These are phyloP conservation scores for Alopecurus myosuroides DNA, from an alignment of 176 grass and related monocot genomes.

Conservation along the genomic window DNA sequence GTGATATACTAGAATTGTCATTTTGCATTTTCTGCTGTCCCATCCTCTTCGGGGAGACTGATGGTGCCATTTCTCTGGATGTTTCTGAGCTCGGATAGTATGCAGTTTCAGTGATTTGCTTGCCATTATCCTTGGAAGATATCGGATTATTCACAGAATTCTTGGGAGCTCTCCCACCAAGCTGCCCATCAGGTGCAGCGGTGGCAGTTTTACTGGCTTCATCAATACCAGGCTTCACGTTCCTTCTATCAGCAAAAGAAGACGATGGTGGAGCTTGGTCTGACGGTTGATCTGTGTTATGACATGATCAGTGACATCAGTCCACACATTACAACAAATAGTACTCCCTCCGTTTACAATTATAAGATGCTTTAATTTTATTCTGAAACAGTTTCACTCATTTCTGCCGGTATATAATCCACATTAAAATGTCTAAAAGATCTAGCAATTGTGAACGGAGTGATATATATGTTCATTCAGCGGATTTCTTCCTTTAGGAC, in stretches of 20 bases:
- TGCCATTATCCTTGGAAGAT: conserved; percentile 21
- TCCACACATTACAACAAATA: not conserved
- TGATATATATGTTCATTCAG: not conserved
- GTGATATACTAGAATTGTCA: not conserved
- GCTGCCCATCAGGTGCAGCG: not conserved
- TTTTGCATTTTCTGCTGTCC: conserved; percentile 22
- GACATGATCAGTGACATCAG: conserved; percentile 1
- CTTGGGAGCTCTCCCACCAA: not conserved
- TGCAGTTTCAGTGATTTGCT: not conserved
- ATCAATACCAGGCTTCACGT: conserved; percentile 5
- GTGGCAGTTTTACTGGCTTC: conserved; percentile 7
- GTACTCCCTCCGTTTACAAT: too few relatives aligned
- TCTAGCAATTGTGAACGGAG: too few relatives aligned
- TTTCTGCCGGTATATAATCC: too few relatives aligned
- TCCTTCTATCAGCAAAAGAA: conserved; percentile 11
- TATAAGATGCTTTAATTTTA: too few relatives aligned
- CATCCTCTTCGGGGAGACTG: conserved; percentile 6
- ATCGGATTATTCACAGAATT: conserved; percentile 5
- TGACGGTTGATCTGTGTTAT: not conserved
- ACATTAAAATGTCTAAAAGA: too few relatives aligned
- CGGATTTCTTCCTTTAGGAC: not conserved
- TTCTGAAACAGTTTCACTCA: too few relatives aligned
- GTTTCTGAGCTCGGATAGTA: conserved; percentile 3
- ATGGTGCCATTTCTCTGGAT: conserved; percentile 18
- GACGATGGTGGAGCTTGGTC: not conserved